Evolutionary conservation across 2,329 filamentous ascomycete species (phyloP), one percentile per base, ranked within the genome.

Genomic region (Anisogramma anomala): DNA sequence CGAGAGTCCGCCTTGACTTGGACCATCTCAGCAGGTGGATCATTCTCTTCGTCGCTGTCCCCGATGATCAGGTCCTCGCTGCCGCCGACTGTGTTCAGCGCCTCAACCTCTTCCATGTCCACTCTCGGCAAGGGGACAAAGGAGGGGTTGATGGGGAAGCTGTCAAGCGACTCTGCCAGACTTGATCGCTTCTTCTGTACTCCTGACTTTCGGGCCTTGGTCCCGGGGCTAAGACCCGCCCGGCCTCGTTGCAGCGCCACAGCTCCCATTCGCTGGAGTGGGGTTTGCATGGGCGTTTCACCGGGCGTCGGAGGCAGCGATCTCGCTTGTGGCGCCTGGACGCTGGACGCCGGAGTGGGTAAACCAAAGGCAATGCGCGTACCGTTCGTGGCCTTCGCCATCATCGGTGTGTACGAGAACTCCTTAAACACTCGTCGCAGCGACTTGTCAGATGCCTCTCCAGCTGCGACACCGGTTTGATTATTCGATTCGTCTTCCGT

Each of bases 11-110:
- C 18, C n/a, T 36, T 20, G n/a, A 17, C 19, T 2, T 14, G 28
- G 7, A 20, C 6, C 6, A 31, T 11, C 20, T 37, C 31, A 18
- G 27, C 19, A 7, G 37, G 41, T 27, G 49, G 46, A 10, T 67
- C 66, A 14, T 62, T 61, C 41, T 71, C 69, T 14, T 51, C 66
- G 44, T 71, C 68, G 46, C 70, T 73, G 52, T 70, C 70, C 19
- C 67, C 67, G 11, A 71, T 56, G 46, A 77, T 66, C 41, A 72
- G 63, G 42, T 78, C 74, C 52, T 78, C 74, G 50, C 73, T 77
- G 11, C 74, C 73, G 5, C 58, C 48, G 9, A 60, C 45, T 39
- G 51, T 53, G 49, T 74, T 71, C 31, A 76, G 53, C 2, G 69
- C 67, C 49, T 68, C 68, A 3, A 76, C 62, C 49, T 77, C 72